Evolutionary conservation across 2,329 filamentous ascomycete genomes (phyloP).

Genomic region (Lithohypha guttulata): DNA sequence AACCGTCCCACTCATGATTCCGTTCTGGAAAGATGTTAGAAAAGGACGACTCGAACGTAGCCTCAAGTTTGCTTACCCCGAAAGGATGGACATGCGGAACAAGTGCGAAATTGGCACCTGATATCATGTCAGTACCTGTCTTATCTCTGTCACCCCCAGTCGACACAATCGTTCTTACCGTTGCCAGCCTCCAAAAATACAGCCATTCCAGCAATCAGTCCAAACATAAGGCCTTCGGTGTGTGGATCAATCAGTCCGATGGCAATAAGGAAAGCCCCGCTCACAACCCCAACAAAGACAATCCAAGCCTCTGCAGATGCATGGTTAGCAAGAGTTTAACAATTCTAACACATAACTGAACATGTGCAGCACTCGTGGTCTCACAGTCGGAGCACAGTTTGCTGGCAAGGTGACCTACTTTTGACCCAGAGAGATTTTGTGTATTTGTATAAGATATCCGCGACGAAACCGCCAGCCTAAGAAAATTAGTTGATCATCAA

Average conservation of each 20-base stretch:
- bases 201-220: slow-evolving; percentile 64
- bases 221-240: slow-evolving; percentile 56
- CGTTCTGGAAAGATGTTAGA: too few species aligned
- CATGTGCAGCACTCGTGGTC: too few species aligned
- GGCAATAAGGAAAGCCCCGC: slow-evolving; percentile 49
- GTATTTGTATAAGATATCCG: slow-evolving; percentile 44
- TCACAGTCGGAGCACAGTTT: too few species aligned
- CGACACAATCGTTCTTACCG: too few species aligned
- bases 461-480: slow-evolving; percentile 37
- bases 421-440: slow-evolving; percentile 50
- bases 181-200: slow-evolving; percentile 79
- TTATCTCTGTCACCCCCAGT: too few species aligned
- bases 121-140: too few species aligned
- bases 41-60: too few species aligned
- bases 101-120: slow-evolving; percentile 75
- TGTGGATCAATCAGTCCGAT: slow-evolving; percentile 56
- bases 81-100: slow-evolving; percentile 76
- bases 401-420: too few species aligned
- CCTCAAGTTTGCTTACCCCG: too few species aligned
- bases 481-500: background rate
- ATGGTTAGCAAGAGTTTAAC: too few species aligned
- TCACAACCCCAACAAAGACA: slow-evolving; percentile 44
- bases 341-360: too few species aligned
- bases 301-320: slow-evolving; percentile 52
- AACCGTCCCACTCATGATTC: slow-evolving; percentile 63